Percentiles rank a stretch among this genome's conserved stretches.
phyloP scores from a whole-genome alignment of 2,329 filamentous ascomycete species.

The Pseudogymnoascus sp. region DNA sequence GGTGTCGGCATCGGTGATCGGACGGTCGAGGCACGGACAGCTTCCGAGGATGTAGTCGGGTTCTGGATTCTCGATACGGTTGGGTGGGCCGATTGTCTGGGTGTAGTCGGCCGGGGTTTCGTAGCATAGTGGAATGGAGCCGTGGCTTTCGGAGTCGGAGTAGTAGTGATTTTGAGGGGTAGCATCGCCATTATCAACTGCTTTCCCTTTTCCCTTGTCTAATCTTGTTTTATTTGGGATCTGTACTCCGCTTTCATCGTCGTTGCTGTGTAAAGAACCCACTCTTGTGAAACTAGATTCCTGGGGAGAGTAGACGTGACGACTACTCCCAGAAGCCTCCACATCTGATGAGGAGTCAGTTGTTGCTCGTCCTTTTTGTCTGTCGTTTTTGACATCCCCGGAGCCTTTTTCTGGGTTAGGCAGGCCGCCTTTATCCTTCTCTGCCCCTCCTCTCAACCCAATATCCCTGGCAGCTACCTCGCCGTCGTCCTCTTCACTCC shows the following conservation, averaged over 20 bases:
- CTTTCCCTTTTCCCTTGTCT: not conserved
- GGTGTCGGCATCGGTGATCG: not conserved
- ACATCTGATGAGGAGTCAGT: not conserved
- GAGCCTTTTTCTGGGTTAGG: not conserved
- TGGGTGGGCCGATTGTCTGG: not conserved
- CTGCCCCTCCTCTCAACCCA: not conserved
- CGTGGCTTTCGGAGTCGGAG: not conserved
- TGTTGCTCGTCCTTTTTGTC: not conserved
- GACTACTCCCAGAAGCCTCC: not conserved
- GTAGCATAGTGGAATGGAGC: not conserved
- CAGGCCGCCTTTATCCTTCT: not conserved
- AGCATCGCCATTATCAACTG: not conserved
- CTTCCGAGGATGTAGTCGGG: not conserved
- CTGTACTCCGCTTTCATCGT: not conserved
- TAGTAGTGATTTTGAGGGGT: not conserved
- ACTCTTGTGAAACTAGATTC: no score
- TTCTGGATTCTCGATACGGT: not conserved
- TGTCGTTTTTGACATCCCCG: not conserved
- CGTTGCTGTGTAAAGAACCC: no score
- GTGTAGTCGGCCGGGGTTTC: not conserved
- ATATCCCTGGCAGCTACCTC: not conserved
- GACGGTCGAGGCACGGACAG: not conserved
- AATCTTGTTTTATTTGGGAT: not conserved
- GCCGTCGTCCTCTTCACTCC: not conserved
- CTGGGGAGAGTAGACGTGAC: no score